Conservation (phyloP, 2,329 filamentous ascomycete genomes). For the Davidsoniella virescens region DNA sequence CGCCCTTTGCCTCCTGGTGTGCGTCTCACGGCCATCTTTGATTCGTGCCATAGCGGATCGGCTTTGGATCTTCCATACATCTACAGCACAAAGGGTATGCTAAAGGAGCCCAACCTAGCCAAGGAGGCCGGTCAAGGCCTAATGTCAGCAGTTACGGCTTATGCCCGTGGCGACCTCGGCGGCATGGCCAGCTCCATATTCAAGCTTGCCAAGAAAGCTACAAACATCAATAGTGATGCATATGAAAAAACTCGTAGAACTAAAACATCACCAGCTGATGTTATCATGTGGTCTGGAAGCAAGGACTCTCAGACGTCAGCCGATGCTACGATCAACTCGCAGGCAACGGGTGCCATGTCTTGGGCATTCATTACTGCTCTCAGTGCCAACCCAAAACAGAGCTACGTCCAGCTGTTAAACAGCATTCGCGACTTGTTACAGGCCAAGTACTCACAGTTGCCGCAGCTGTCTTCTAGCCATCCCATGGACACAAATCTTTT, state of each 20-base stretch:
- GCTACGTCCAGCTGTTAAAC: conserved; percentile 78
- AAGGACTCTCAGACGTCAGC: conserved; percentile 81
- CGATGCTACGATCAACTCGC: conserved; percentile 64
- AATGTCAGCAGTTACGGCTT: conserved; percentile 52
- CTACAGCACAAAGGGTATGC: conserved; percentile 51
- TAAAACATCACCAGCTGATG: conserved; percentile 76
- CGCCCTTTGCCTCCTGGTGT: conserved; percentile 48
- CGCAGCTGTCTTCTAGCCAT: conserved; percentile 81
- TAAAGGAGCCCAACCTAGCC: conserved; percentile 58
- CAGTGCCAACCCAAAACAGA: conserved; percentile 78
- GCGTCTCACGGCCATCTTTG: conserved; percentile 39
- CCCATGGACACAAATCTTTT: conserved; percentile 54
- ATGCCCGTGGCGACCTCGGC: conserved; percentile 63
- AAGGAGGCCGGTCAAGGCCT: conserved; percentile 55
- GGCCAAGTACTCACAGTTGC: conserved; percentile 71
- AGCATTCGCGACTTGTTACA: conserved; percentile 73
- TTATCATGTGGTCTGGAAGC: conserved; percentile 84
- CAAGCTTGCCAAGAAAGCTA: conserved; percentile 59
- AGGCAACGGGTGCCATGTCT: conserved; percentile 86
- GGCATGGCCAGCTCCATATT: conserved; percentile 60
- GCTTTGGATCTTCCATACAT: conserved; percentile 42
- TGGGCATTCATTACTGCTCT: conserved; percentile 78
- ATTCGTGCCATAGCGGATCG: conserved; percentile 41
- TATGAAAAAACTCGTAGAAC: conserved; percentile 62
- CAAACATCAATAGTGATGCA: conserved; percentile 48